Conservation (phyloP, 495 filamentous ascomycete genomes). For the Podospora tetraspora region DNA sequence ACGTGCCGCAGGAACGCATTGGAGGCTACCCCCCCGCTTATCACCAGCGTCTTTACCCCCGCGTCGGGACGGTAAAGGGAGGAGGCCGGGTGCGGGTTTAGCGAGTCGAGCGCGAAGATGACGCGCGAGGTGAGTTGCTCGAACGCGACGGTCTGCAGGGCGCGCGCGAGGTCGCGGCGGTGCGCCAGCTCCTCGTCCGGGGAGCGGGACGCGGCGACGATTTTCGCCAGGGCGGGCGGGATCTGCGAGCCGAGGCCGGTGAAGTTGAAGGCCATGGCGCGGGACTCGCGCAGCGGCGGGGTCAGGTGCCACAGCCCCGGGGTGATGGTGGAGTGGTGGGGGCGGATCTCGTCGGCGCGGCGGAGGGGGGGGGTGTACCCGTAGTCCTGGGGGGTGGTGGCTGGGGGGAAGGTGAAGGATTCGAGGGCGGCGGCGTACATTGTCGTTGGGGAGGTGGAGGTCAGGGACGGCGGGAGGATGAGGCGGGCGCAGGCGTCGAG, state of each 20-base stretch:
- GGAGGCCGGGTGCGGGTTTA: not conserved
- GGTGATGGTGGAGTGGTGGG: conserved; percentile 15
- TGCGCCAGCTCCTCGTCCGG: not conserved
- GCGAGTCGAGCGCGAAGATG: conserved; percentile 53
- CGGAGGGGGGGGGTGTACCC: conserved; percentile 50
- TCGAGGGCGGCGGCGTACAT: conserved; percentile 79
- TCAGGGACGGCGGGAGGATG: conserved; percentile 54
- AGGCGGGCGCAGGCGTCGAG: conserved; percentile 79
- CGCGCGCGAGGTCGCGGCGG: conserved; percentile 52
- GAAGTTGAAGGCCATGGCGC: conserved; percentile 36
- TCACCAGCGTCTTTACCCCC: conserved; percentile 53
- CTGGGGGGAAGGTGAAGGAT: conserved; percentile 64
- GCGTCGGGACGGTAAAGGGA: too few species aligned
- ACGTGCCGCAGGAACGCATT: conserved; percentile 72
- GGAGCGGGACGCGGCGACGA: not conserved
- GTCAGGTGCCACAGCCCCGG: conserved; percentile 34
- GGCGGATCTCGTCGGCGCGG: conserved; percentile 50
- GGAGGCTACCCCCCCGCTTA: conserved; percentile 84
- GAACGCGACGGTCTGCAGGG: conserved; percentile 73
- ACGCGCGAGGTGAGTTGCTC: conserved; percentile 77
- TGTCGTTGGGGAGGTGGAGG: conserved; percentile 43
- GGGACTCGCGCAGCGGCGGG: conserved; percentile 28
- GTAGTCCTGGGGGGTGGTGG: conserved; percentile 32
- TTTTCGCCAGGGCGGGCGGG: conserved; percentile 15
- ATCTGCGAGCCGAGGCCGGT: conserved; percentile 33